Conservation (phyloP, 2,329 filamentous ascomycete species). For the Paraphaeosphaeria minitans region DNA sequence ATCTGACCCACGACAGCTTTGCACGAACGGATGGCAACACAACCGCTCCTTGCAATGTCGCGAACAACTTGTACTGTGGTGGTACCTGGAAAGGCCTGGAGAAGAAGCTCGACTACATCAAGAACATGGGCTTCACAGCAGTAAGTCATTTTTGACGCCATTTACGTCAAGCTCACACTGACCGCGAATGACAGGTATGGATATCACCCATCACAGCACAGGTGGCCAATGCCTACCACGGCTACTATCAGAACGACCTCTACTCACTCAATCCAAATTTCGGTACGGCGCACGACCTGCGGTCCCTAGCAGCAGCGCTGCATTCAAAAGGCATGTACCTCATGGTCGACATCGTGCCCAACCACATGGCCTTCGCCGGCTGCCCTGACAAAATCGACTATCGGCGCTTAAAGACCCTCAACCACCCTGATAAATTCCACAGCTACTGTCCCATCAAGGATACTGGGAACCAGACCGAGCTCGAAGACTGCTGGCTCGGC, state of each 20-base stretch:
- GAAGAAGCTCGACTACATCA: constrained; percentile 53
- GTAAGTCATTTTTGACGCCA: not conserved
- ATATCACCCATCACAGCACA: constrained; percentile 40
- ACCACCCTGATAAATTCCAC: constrained; percentile 15
- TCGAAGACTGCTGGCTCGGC: constrained; percentile 24
- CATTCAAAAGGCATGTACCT: constrained; percentile 48
- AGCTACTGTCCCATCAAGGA: constrained; percentile 14
- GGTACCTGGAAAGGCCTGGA: constrained; percentile 54
- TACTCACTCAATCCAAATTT: constrained; percentile 53
- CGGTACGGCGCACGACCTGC: constrained; percentile 50
- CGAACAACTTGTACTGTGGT: constrained; percentile 49
- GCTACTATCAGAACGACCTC: constrained; percentile 53
- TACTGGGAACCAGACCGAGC: constrained; percentile 20
- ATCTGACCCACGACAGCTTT: not conserved
- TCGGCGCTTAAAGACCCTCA: constrained; percentile 12
- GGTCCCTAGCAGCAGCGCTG: constrained; percentile 47
- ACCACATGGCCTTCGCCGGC: constrained; percentile 39
- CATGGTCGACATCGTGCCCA: constrained; percentile 56
- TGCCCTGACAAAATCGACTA: constrained; percentile 19
- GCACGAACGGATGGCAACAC: constrained; percentile 12
- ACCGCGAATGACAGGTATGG: constrained; percentile 35
- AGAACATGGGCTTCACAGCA: constrained; percentile 54
- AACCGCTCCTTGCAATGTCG: constrained; percentile 4
- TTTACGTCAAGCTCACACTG: not conserved
- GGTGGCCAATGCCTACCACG: constrained; percentile 52